phyloP scores from a whole-genome alignment of 1,284 basidiomycete species.

The Pisolithus thermaeus region DNA sequence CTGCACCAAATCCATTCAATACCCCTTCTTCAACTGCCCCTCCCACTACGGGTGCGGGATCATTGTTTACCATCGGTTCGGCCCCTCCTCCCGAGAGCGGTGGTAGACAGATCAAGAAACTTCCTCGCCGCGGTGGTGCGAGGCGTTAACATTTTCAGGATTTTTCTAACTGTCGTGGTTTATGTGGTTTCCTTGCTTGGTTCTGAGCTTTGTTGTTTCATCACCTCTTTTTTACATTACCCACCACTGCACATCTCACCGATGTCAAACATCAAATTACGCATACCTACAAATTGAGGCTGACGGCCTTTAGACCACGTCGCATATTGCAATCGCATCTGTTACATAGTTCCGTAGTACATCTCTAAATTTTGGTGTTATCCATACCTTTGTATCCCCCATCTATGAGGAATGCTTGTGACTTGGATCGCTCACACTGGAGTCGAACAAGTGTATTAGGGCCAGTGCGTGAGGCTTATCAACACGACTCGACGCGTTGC shows the following conservation, averaged over 20 bases:
- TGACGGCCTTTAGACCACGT: slow-evolving; percentile 6
- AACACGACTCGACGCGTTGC: slow-evolving; percentile 3
- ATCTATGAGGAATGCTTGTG: neutral
- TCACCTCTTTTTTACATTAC: slow-evolving; percentile 4
- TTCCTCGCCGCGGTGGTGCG: slow-evolving; percentile 37
- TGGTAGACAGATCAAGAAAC: slow-evolving; percentile 44
- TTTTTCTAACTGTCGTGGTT: neutral
- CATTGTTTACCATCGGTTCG: slow-evolving; percentile 55
- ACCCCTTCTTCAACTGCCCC: slow-evolving; percentile 29
- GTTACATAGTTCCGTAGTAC: too few relatives aligned
- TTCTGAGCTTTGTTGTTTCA: slow-evolving; percentile 7
- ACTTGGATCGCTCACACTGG: neutral
- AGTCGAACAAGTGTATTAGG: too few relatives aligned
- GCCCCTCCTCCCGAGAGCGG: slow-evolving; percentile 36
- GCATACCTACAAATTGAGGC: slow-evolving; percentile 2
- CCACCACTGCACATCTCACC: neutral
- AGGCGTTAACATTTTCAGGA: slow-evolving; percentile 19
- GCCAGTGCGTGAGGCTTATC: slow-evolving; percentile 1
- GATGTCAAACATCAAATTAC: slow-evolving; percentile 3
- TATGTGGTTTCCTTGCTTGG: slow-evolving; percentile 8
- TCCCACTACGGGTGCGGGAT: slow-evolving; percentile 21
- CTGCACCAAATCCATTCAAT: slow-evolving; percentile 38
- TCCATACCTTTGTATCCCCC: neutral
- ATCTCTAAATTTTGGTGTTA: too few relatives aligned
- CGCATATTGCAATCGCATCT: neutral